Base-by-base conservation (phyloP, 75 land plant genomes). In the Larix kaempferi region DNA sequence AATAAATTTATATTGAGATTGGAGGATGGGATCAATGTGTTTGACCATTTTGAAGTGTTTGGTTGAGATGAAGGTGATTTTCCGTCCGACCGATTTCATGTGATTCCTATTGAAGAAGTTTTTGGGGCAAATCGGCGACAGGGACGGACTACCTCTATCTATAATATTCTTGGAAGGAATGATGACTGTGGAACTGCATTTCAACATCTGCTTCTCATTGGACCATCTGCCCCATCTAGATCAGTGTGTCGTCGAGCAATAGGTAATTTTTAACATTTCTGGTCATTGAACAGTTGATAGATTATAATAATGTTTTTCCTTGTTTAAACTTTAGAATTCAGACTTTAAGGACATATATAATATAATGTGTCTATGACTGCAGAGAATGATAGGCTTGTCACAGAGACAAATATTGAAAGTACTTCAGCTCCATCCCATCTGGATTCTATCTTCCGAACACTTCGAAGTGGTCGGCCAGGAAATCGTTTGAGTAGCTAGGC, bases 71-170 rank as follows among this genome's bases (percentile, higher is more conserved):
- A 79, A 74, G 71, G 85, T 81, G 89, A 82, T 72, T 86, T 92
- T 57, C 59, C 86, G 26, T 88, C 84, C 80, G 99, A 95, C 29
- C 83, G 94, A 17, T 89, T 98, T 37, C 92, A 89, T 81, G 90
- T 91, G 69, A 97, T 97, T 95, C 98, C 94, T 35, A 89, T 98
- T 85, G 99, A 98, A 81, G 87, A 87, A 63, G 85, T 98, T 59
- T 93, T 98, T 89, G 98, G 96, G 44, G 81, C 91, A 64, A 89
- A 85, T 55, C 80, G 99, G 54, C 90, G 94, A 6, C 86, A 82
- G 73, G 91, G 86, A 7, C 84, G 91, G 4, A 87, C 91, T 6
- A 86, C 94, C 64, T 89, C 91, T 56, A 89, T 91, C 35, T 91
- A 89, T 64, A 91, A 82, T 84, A 86, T 89, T 27, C 80, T 95